Conservation (phyloP, 2,329 filamentous ascomycete genomes). For the Penicillium sp. region DNA sequence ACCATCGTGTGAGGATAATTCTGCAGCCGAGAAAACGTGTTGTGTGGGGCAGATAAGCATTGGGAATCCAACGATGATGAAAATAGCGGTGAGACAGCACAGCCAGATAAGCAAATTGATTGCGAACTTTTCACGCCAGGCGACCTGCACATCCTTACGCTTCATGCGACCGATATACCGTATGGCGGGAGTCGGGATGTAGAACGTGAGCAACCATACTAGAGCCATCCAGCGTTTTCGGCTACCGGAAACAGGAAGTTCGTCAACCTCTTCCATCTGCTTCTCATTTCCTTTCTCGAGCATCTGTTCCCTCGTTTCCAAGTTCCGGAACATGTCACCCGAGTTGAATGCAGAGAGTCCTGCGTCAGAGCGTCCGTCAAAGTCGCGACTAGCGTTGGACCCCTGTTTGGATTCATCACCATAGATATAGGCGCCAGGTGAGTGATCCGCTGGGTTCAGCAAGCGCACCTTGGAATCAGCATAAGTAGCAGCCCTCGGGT, state of each 20-base stretch:
- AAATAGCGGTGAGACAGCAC: conserved; percentile 74
- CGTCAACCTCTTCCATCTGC: conserved; percentile 87
- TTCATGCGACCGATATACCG: conserved; percentile 79
- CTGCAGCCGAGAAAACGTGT: conserved; percentile 78
- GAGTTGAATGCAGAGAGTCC: conserved; percentile 88
- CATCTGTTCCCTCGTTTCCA: conserved; percentile 92
- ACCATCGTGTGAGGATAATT: conserved; percentile 76
- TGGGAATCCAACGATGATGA: conserved; percentile 91
- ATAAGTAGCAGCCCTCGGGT: conserved; percentile 48
- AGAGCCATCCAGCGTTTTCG: conserved; percentile 90
- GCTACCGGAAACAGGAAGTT: conserved; percentile 74
- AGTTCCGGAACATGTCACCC: conserved; percentile 97
- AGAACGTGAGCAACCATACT: conserved; percentile 84
- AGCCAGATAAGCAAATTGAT: conserved; percentile 99
- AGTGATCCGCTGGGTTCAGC: conserved; percentile 51
- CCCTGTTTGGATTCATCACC: conserved; percentile 75
- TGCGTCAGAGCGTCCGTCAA: conserved; percentile 87
- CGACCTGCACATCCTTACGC: conserved; percentile 87
- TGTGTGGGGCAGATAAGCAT: conserved; percentile 88
- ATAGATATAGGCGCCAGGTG: conserved; percentile 67
- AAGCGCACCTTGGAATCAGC: conserved; percentile 62
- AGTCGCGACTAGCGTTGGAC: conserved; percentile 80
- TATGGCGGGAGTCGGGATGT: conserved; percentile 83
- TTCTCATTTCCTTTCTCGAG: conserved; percentile 94
- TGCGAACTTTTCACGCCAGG: conserved; percentile 96